A percentile compares a stretch with the other conserved stretches of the same genome.
Conservation (phyloP, 2,329 filamentous ascomycete genomes). For the Rugonectria rugulosa region DNA sequence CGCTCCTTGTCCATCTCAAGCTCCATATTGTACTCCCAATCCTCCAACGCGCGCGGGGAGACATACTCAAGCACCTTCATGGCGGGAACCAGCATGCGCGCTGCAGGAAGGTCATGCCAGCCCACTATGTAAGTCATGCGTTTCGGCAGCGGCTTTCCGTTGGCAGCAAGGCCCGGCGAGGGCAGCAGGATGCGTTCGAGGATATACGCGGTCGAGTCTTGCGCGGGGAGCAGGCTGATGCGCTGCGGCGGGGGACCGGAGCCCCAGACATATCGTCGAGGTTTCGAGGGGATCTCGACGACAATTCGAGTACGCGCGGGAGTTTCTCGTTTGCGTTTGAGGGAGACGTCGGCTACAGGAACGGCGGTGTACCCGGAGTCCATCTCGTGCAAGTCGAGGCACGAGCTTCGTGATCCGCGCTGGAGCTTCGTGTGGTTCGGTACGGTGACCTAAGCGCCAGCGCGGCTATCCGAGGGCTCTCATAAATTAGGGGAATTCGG, state of each 20-base stretch:
- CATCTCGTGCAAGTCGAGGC: constrained; percentile 27
- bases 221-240: constrained; percentile 55
- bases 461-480: constrained; percentile 9
- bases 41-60: constrained; percentile 62
- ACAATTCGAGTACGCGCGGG: constrained; percentile 24
- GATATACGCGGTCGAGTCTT: constrained; percentile 65
- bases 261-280: constrained; percentile 51
- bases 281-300: constrained; percentile 27
- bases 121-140: constrained; percentile 63
- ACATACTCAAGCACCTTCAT: constrained; percentile 64
- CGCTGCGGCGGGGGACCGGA: constrained; percentile 57
- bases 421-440: constrained; percentile 1
- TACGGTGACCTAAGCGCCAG: constrained; percentile 18
- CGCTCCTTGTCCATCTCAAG: constrained; percentile 53
- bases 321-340: constrained; percentile 25
- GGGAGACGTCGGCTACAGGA: constrained; percentile 7
- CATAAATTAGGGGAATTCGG: constrained; percentile 5
- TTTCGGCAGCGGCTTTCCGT: constrained; percentile 49
- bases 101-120: constrained; percentile 61
- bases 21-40: constrained; percentile 60
- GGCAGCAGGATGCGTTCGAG: constrained; percentile 59
- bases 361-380: constrained; percentile 19
- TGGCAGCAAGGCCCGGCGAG: constrained; percentile 39
- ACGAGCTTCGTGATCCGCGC: constrained; percentile 21
- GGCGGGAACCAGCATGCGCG: constrained; percentile 54